Conservation (phyloP, 352 stramenopile species). For the Globisporangium echinulatum region DNA sequence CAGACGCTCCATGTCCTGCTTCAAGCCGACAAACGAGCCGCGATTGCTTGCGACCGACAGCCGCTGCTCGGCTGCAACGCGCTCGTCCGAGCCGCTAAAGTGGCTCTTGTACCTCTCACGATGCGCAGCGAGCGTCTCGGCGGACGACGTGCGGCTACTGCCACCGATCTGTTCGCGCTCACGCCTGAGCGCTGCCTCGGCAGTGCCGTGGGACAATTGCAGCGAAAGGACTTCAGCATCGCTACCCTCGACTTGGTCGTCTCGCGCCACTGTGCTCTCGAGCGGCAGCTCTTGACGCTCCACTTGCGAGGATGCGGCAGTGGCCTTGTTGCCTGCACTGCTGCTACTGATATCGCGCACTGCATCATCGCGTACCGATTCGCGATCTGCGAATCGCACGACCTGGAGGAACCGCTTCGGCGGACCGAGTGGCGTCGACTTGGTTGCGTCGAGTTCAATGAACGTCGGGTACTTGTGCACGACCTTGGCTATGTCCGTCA, state of each 20-base stretch:
- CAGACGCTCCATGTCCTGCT: slow-evolving; percentile 44
- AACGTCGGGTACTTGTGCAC: slow-evolving; percentile 27
- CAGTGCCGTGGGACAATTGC: too few species aligned
- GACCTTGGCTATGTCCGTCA: neutral
- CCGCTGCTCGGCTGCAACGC: neutral
- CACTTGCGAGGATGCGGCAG: too few species aligned
- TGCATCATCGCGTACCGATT: too few species aligned
- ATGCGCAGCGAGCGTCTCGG: neutral
- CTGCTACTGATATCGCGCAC: too few species aligned
- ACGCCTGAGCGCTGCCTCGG: neutral
- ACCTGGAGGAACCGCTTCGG: slow-evolving; percentile 31
- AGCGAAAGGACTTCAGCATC: too few species aligned
- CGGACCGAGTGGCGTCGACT: slow-evolving; percentile 5
- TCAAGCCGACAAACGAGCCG: slow-evolving; percentile 25
- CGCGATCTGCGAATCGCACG: slow-evolving; percentile 12
- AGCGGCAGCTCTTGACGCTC: too few species aligned
- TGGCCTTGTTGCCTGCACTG: too few species aligned
- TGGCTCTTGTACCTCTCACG: slow-evolving; percentile 7
- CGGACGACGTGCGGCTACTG: neutral
- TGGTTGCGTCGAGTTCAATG: slow-evolving; percentile 19
- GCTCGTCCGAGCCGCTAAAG: neutral
- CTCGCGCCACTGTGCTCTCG: too few species aligned
- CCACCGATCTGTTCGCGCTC: neutral
- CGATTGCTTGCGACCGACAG: slow-evolving; percentile 5
- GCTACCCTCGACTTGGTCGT: too few species aligned